Conservation (phyloP, 495 filamentous ascomycete species). For the Neurospora sp. region DNA sequence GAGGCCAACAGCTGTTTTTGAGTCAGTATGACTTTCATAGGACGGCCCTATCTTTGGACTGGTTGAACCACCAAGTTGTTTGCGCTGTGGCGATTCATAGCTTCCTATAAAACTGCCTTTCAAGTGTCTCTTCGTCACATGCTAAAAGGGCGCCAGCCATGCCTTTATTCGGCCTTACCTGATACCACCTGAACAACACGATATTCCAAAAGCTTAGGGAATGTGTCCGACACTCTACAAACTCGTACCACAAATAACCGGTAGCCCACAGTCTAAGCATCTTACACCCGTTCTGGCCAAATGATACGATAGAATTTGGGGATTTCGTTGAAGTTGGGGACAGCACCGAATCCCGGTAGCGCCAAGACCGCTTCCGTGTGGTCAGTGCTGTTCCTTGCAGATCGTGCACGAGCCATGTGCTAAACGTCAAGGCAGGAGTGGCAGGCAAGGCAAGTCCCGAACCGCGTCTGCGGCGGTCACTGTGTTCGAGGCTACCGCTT, state of each 20-base stretch:
- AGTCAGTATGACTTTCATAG: neutral
- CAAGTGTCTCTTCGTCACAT: neutral
- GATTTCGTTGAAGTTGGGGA: neutral
- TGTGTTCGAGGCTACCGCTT: neutral
- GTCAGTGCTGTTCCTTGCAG: neutral
- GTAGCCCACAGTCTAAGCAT: neutral
- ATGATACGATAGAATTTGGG: neutral
- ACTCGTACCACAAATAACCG: neutral
- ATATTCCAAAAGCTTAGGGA: too few relatives aligned
- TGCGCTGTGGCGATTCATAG: neutral
- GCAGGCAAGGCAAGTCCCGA: neutral
- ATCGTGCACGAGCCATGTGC: neutral
- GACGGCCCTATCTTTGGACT: neutral
- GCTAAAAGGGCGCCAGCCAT: neutral
- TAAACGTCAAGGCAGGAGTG: neutral
- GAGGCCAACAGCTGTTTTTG: neutral
- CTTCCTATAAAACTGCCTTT: neutral
- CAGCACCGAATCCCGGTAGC: neutral
- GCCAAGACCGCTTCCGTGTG: neutral
- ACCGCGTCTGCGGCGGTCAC: neutral
- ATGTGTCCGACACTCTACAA: neutral
- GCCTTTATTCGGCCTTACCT: neutral
- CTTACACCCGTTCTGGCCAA: neutral
- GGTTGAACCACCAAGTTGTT: neutral
- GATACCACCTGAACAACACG: too few relatives aligned